Percentiles rank a stretch among this genome's conserved stretches.
Conservation (phyloP, 805 yeast genomes). For the Wickerhamiella sergipiensis region DNA sequence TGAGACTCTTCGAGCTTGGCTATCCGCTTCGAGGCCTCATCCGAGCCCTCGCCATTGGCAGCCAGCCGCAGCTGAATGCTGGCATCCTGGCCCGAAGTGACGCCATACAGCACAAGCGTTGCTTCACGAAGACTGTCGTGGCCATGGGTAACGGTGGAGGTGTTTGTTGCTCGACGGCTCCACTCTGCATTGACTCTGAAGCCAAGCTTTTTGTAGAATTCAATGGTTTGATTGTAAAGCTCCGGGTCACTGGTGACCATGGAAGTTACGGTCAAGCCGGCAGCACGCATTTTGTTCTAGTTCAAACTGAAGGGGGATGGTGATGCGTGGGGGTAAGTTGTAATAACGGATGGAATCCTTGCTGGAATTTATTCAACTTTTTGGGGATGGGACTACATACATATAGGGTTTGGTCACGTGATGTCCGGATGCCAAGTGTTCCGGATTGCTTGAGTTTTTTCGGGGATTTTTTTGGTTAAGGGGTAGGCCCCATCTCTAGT, state of each 20-base stretch:
- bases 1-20: conserved; percentile 11
- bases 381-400: neutral
- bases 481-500: too few relatives aligned
- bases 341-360: neutral
- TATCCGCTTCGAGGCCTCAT: conserved; percentile 13
- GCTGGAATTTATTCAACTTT: neutral
- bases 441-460: neutral
- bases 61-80: conserved; percentile 23
- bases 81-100: conserved; percentile 14
- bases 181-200: conserved; percentile 27
- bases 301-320: neutral
- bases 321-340: neutral
- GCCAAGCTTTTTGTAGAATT: conserved; percentile 43
- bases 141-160: conserved; percentile 9
- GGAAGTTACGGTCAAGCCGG: conserved; percentile 20
- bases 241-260: conserved; percentile 36
- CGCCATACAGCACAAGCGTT: conserved; percentile 19
- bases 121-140: conserved; percentile 20
- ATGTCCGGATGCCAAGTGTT: neutral
- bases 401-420: neutral
- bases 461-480: neutral
- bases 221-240: conserved; percentile 33
- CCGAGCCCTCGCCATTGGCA: conserved; percentile 15
- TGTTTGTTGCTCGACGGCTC: conserved; percentile 13
- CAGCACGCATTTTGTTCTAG: conserved; percentile 14